phyloP scores from a whole-genome alignment of 1,139 yeast species.

The Blastobotrys capitulatus region DNA sequence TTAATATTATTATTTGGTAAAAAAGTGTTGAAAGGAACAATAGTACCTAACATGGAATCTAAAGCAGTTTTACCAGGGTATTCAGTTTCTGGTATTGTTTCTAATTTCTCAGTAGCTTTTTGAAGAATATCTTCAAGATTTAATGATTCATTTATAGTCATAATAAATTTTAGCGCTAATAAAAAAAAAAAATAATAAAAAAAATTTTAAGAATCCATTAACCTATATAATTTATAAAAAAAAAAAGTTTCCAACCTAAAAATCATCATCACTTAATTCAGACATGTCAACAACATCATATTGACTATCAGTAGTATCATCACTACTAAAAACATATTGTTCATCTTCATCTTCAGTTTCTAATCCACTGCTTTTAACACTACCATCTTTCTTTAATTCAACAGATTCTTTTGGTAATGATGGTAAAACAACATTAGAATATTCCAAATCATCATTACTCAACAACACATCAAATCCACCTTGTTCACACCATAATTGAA shows the following conservation, averaged over 20 bases:
- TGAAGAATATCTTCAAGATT: neutral
- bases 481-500: neutral
- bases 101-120: neutral
- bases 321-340: constrained; percentile 8
- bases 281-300: constrained; percentile 19
- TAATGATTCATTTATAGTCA: too few species aligned
- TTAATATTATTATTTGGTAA: neutral
- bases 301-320: constrained; percentile 11
- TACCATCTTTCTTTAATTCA: neutral
- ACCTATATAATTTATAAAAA: neutral
- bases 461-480: neutral
- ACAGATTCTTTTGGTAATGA: constrained; percentile 22
- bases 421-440: constrained; percentile 23
- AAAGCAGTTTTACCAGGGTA: neutral
- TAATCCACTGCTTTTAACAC: neutral
- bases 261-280: constrained; percentile 16
- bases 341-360: constrained; percentile 1
- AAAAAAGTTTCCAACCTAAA: neutral
- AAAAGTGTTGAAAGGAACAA: neutral
- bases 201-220: neutral
- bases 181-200: neutral
- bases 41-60: neutral
- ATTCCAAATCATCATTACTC: constrained; percentile 8
- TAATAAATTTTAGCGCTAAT: too few species aligned
- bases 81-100: neutral